phyloP scores from a whole-genome alignment of 1,284 basidiomycete genomes.

The Cutaneotrichosporon mucoides region DNA sequence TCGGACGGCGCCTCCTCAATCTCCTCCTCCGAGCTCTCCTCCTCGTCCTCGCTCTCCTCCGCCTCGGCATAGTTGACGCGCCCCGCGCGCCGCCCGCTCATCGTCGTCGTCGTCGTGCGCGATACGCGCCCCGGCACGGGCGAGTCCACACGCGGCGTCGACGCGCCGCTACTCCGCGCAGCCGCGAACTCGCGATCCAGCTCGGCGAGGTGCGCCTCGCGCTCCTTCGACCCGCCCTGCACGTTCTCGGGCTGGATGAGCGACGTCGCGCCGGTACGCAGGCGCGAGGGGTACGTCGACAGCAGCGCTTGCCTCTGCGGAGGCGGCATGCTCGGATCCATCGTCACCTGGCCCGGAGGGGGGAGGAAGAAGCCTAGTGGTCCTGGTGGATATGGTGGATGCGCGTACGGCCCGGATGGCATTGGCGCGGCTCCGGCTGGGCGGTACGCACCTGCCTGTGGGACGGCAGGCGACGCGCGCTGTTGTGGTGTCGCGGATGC shows the following conservation, averaged over 20 bases:
- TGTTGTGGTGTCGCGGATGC: too few relatives aligned
- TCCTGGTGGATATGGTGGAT: conserved; percentile 29
- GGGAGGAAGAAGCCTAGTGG: conserved; percentile 38
- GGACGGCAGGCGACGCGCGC: neutral
- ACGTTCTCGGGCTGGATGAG: conserved; percentile 79
- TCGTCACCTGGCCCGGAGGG: conserved; percentile 41
- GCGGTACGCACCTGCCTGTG: neutral
- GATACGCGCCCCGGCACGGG: conserved; percentile 20
- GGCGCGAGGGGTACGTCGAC: conserved; percentile 82
- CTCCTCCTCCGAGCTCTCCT: conserved; percentile 62
- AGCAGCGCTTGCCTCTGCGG: conserved; percentile 63
- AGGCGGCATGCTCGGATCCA: conserved; percentile 28
- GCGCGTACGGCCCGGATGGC: neutral
- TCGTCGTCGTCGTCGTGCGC: conserved; percentile 38
- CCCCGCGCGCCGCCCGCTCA: conserved; percentile 54
- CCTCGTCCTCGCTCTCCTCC: conserved; percentile 75
- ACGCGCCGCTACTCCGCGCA: conserved; percentile 18
- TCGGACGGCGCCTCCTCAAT: conserved; percentile 71
- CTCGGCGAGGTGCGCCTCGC: conserved; percentile 39
- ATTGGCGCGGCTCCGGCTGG: neutral
- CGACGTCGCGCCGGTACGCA: conserved; percentile 84
- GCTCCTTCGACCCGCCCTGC: conserved; percentile 49
- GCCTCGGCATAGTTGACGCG: conserved; percentile 84
- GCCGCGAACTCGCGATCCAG: conserved; percentile 30
- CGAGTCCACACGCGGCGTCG: conserved; percentile 37